Conservation (phyloP, 148 eudicot genomes). For the Persicaria maculosa region DNA sequence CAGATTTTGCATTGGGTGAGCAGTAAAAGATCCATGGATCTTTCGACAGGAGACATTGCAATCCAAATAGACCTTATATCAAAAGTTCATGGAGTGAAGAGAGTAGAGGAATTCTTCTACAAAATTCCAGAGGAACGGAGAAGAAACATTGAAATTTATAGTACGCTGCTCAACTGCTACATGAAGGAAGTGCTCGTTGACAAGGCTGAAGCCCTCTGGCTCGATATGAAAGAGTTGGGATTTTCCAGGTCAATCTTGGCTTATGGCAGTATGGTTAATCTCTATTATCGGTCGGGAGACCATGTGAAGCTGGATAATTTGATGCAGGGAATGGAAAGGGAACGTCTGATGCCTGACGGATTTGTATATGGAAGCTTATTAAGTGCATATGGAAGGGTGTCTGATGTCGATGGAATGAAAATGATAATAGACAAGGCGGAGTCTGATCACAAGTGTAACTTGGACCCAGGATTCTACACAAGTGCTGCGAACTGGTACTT, state of each 20-base stretch:
- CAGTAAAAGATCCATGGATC: slow-evolving; percentile 20
- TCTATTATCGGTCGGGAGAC: slow-evolving; percentile 21
- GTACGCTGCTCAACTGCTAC: slow-evolving; percentile 35
- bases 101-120: slow-evolving; percentile 30
- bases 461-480: slow-evolving; percentile 29
- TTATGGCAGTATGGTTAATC: slow-evolving; percentile 30
- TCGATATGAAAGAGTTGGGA: slow-evolving; percentile 27
- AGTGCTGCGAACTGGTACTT: slow-evolving; percentile 30
- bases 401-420: slow-evolving; percentile 23
- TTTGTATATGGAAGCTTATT: slow-evolving; percentile 22
- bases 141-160: slow-evolving; percentile 18
- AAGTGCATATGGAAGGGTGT: slow-evolving; percentile 19
- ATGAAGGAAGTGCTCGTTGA: slow-evolving; percentile 25
- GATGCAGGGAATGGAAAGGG: slow-evolving; percentile 28
- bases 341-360: slow-evolving; percentile 19
- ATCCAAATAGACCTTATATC: slow-evolving; percentile 32
- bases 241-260: background rate
- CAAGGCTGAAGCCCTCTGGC: slow-evolving; percentile 37
- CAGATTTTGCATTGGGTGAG: slow-evolving; percentile 50
- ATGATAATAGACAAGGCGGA: slow-evolving; percentile 26
- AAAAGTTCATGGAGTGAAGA: slow-evolving; percentile 32
- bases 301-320: slow-evolving; percentile 24
- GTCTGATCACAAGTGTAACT: slow-evolving; percentile 17
- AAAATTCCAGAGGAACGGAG: slow-evolving; percentile 15
- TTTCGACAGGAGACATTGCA: slow-evolving; percentile 26